Evolutionary conservation across 176 grass and related monocot genomes (phyloP), one percentile per base, ranked within the genome.

Genomic region (Carex parvula): DNA sequence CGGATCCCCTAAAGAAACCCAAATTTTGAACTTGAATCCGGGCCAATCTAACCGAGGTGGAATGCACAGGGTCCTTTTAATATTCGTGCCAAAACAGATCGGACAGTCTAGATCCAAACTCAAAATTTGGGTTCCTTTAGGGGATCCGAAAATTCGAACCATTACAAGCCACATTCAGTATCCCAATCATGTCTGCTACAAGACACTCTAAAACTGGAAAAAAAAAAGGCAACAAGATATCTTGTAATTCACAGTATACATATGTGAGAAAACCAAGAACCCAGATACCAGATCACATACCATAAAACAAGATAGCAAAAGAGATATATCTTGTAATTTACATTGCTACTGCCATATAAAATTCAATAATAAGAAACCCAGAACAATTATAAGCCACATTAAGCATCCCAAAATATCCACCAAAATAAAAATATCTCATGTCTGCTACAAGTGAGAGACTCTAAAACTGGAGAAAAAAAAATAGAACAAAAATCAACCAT

Each of bases 401-500:
- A 37, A 37, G 35, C 4, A 37, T 4, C 35, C n/a, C 35, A 37
- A 37, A 37, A 37, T 37, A 37, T 37, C 35, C 6, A 71, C 13
- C 24, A 21, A 79, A 79, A 57, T 59, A 13, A 50, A 79, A 59
- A 79, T 18, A 53, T 79, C 39, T 37, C 52, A 56, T 3, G 52
- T 58, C 24, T 59, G 29, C 75, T 33, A 59, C 75, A 79, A 35
- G 13, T 30, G 35, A 79, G 46, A 52, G 14, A 78, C 46, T 80
- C 41, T 52, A 15, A 55, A 52, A 77, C 8, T 6, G 50, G 22
- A 24, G 5, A 54, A 26, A 76, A 1, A 56, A 33, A 58, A 10
- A 42, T 2, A 65, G 3, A 76, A 67, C 15, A 5, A 89, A 63
- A 9, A 70, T 95, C 83, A 96, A 64, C 91, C 93, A 60, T 87